A percentile compares a stretch with the other conserved stretches of the same genome.
Conservation (phyloP, 352 stramenopile species). For the Pythium periplocum region DNA sequence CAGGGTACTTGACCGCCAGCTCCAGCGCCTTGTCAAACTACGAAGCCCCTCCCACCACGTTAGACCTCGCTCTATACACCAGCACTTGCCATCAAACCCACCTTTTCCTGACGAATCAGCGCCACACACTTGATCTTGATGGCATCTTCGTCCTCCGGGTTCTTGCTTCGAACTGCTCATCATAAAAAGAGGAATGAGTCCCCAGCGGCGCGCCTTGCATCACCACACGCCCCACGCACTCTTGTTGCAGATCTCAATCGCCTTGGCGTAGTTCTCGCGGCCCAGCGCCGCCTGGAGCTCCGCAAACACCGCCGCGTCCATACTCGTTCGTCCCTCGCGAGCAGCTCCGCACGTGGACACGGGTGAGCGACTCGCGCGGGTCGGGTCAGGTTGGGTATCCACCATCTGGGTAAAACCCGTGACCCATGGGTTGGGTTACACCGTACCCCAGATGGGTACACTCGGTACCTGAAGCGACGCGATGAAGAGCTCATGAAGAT, state of each 20-base stretch:
- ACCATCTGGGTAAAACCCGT: constrained; percentile 3
- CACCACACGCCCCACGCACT: constrained; percentile 29
- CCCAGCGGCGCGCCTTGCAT: not conserved
- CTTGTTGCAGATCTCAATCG: constrained; percentile 85
- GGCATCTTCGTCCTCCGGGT: constrained; percentile 67
- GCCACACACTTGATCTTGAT: constrained; percentile 79
- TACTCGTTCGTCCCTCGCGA: too few species aligned
- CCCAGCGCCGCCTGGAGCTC: constrained; percentile 75
- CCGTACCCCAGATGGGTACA: too few species aligned
- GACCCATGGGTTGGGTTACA: too few species aligned
- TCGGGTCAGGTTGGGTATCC: not conserved
- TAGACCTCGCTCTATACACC: not conserved
- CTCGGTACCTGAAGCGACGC: too few species aligned
- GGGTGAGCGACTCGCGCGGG: too few species aligned
- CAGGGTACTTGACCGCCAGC: constrained; percentile 63
- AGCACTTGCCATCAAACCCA: constrained; percentile 7
- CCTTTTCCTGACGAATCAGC: constrained; percentile 78
- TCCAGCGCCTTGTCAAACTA: constrained; percentile 85
- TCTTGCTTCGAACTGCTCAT: constrained; percentile 57
- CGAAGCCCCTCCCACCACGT: not conserved
- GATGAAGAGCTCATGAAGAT: not conserved
- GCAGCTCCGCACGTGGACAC: too few species aligned
- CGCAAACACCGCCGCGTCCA: constrained; percentile 42
- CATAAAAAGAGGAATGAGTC: not conserved
- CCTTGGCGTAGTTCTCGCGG: constrained; percentile 73